phyloP scores from a whole-genome alignment of 257 asterid species.

The Leptodermis oblonga region DNA sequence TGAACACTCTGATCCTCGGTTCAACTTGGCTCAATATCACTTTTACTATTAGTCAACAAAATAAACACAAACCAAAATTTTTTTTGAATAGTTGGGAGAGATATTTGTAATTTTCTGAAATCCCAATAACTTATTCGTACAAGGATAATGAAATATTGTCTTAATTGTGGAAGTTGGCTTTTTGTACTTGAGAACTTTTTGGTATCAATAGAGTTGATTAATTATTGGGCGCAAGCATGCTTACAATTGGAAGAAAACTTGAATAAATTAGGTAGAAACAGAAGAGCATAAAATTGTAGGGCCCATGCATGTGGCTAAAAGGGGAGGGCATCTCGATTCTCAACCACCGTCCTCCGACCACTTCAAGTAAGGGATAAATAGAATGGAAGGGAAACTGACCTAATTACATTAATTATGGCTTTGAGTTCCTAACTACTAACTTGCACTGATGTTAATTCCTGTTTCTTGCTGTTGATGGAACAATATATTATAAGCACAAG shows the following conservation, averaged over 20 bases:
- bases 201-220: not conserved
- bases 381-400: not conserved
- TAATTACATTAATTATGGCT: not conserved
- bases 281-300: not conserved
- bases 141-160: no score
- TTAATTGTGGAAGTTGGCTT: not conserved
- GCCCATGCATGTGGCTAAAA: not conserved
- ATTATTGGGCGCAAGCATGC: no score
- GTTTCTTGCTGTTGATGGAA: not conserved
- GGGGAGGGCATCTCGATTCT: not conserved
- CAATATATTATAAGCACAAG: no score
- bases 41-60: no score
- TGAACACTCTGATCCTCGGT: no score
- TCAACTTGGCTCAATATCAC: no score
- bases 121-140: no score
- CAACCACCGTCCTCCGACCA: not conserved
- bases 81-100: no score
- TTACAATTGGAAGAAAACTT: not conserved
- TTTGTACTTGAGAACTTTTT: not conserved
- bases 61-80: no score
- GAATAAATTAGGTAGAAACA: not conserved
- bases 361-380: not conserved
- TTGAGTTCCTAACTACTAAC: no score
- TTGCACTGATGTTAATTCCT: no score
- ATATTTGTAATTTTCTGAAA: no score